These are phyloP conservation scores for Trichoderma arundinaceum DNA, from an alignment of 2,329 filamentous ascomycete species.

Conservation along the genomic window DNA sequence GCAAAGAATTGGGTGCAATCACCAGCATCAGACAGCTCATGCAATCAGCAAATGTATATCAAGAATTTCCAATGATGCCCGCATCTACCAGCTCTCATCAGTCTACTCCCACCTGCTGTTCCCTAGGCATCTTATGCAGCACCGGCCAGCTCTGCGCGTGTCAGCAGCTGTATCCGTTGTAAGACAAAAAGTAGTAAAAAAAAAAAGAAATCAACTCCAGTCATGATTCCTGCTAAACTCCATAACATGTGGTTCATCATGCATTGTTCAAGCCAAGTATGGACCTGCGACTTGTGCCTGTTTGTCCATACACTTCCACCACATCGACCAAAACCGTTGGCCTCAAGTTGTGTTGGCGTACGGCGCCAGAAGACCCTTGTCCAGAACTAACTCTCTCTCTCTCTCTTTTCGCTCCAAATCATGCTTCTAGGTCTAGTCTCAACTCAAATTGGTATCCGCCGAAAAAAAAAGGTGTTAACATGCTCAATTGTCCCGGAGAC, in stretches of 20 bases:
- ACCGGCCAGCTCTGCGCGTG: not conserved
- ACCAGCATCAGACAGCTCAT: not conserved
- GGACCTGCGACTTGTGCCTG: not conserved
- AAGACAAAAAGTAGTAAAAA: not conserved
- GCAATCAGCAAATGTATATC: not conserved
- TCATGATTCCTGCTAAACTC: conserved; percentile 33
- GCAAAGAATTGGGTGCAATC: not conserved
- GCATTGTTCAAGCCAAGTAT: conserved; percentile 27
- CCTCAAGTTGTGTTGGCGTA: not conserved
- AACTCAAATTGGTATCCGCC: conserved; percentile 29
- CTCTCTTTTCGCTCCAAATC: conserved; percentile 10
- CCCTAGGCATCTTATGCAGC: not conserved
- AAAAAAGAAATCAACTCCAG: conserved; percentile 22
- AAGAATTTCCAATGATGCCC: not conserved
- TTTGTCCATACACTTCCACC: not conserved
- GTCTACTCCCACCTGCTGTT: not conserved
- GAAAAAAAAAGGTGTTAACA: not conserved
- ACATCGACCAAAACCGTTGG: not conserved
- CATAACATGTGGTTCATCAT: conserved; percentile 32
- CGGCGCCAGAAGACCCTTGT: not conserved
- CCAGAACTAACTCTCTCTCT: not conserved
- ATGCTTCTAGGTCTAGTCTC: conserved; percentile 29
- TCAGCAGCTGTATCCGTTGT: not conserved
- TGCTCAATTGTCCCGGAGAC: conserved; percentile 56
- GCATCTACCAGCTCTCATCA: not conserved